Conservation (phyloP, 352 stramenopile genomes). For the Globisporangium solare region DNA sequence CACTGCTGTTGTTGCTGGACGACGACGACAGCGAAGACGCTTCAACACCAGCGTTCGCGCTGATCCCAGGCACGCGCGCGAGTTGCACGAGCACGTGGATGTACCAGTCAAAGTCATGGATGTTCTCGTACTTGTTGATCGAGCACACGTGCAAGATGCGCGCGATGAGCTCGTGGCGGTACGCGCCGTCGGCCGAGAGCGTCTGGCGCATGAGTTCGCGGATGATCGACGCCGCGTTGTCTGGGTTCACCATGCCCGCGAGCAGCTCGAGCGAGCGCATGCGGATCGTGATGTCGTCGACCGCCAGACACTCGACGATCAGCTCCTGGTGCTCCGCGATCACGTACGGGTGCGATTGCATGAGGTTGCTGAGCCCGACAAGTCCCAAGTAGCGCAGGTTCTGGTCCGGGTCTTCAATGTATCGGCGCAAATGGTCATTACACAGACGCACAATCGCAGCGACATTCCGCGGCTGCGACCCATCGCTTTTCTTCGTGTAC, state of each 20-base stretch:
- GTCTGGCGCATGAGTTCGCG: slow-evolving; percentile 96
- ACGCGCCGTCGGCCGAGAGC: slow-evolving; percentile 89
- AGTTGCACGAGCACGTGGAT: slow-evolving; percentile 96
- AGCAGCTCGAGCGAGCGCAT: slow-evolving; percentile 96
- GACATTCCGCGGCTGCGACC: slow-evolving; percentile 92
- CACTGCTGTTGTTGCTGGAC: slow-evolving; percentile 37
- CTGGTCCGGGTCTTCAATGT: slow-evolving; percentile 98
- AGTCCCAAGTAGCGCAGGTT: slow-evolving; percentile 99
- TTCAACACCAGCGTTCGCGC: slow-evolving; percentile 22
- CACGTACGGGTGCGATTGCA: slow-evolving; percentile 94
- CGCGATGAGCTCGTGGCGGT: slow-evolving; percentile 94
- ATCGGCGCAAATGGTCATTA: slow-evolving; percentile 93
- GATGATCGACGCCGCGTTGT: slow-evolving; percentile 96
- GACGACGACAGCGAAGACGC: slow-evolving; percentile 29
- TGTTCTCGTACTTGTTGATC: slow-evolving; percentile 97
- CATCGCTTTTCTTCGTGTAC: slow-evolving; percentile 95
- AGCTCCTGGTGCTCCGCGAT: slow-evolving; percentile 94
- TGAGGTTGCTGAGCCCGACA: slow-evolving; percentile 95
- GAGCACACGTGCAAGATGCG: slow-evolving; percentile 97
- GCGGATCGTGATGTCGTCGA: slow-evolving; percentile 99
- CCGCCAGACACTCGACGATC: slow-evolving; percentile 95
- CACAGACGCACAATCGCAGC: slow-evolving; percentile 93
- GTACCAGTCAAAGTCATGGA: slow-evolving; percentile 99
- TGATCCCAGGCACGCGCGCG: slow-evolving; percentile 85
- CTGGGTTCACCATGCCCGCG: slow-evolving; percentile 92